Conservation (phyloP, 2,329 filamentous ascomycete genomes). For the Arthrobotrys megalospora region DNA sequence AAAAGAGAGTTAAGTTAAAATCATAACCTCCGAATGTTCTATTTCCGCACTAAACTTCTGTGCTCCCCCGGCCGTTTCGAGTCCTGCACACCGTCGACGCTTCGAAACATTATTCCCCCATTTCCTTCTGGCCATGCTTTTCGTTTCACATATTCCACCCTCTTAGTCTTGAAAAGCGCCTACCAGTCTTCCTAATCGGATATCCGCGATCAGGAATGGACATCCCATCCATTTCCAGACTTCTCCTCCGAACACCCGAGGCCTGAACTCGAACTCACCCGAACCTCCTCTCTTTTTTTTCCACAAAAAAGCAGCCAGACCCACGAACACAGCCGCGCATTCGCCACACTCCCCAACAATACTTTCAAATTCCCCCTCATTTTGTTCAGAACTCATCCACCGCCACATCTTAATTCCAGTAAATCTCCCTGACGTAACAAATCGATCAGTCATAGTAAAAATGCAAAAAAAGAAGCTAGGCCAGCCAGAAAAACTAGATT, state of each 20-base stretch:
- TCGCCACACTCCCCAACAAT: slow-evolving; percentile 31
- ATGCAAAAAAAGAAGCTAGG: no score
- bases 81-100: slow-evolving; percentile 28
- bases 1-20: not conserved
- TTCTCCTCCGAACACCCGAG: slow-evolving; percentile 40
- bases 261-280: slow-evolving; percentile 1
- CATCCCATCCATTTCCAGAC: slow-evolving; percentile 32
- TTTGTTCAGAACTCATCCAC: not conserved
- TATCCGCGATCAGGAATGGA: slow-evolving; percentile 23
- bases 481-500: not conserved
- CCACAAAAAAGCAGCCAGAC: not conserved
- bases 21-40: not conserved
- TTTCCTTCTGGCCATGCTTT: not conserved
- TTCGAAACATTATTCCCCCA: slow-evolving; percentile 24
- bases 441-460: not conserved
- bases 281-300: not conserved
- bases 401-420: slow-evolving; percentile 32
- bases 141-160: slow-evolving; percentile 20
- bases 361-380: slow-evolving; percentile 10
- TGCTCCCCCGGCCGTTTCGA: slow-evolving; percentile 17
- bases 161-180: slow-evolving; percentile 36
- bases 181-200: slow-evolving; percentile 50
- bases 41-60: slow-evolving; percentile 4
- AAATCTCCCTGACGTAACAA: not conserved
- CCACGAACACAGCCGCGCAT: slow-evolving; percentile 40